Conservation (phyloP, 495 filamentous ascomycete species). For the Daldinia bambusicola region DNA sequence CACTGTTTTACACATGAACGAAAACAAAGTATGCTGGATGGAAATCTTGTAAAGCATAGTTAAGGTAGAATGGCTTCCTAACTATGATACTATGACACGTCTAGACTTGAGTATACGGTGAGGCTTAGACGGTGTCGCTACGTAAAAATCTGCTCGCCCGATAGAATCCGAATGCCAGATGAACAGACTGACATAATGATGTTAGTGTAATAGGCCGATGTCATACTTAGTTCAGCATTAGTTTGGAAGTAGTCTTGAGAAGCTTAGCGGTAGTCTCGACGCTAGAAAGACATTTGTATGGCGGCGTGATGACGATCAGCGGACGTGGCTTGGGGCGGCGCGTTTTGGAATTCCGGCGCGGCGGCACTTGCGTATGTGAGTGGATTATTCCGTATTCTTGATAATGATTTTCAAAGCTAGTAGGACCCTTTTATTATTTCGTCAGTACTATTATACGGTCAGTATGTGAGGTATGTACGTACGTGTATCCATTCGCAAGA, state of each 20-base stretch:
- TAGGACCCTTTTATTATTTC: neutral
- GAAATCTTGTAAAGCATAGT: neutral
- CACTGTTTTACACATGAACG: neutral
- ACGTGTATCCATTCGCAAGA: neutral
- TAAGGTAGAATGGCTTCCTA: conserved; percentile 13
- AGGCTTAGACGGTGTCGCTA: conserved; percentile 8
- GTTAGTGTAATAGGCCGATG: conserved; percentile 14
- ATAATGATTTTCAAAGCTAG: conserved; percentile 38
- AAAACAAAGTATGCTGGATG: neutral
- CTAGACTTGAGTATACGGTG: neutral
- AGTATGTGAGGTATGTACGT: too few species aligned
- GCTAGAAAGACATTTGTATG: conserved; percentile 24
- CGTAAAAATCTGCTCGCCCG: conserved; percentile 11
- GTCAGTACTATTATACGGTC: neutral
- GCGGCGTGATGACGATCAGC: conserved; percentile 40
- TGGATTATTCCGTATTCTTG: conserved; percentile 39
- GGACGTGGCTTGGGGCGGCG: conserved; percentile 36
- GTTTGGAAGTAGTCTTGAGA: neutral
- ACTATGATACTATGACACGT: neutral
- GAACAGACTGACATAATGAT: neutral
- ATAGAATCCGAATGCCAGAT: neutral
- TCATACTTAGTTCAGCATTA: conserved; percentile 22
- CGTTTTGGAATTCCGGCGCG: conserved; percentile 35
- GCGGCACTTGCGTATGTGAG: conserved; percentile 28
- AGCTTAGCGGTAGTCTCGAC: neutral